A percentile compares a stretch with the other conserved stretches of the same genome.
Conservation (phyloP, 78 protist species). For the Dictyostelium intermedium region DNA sequence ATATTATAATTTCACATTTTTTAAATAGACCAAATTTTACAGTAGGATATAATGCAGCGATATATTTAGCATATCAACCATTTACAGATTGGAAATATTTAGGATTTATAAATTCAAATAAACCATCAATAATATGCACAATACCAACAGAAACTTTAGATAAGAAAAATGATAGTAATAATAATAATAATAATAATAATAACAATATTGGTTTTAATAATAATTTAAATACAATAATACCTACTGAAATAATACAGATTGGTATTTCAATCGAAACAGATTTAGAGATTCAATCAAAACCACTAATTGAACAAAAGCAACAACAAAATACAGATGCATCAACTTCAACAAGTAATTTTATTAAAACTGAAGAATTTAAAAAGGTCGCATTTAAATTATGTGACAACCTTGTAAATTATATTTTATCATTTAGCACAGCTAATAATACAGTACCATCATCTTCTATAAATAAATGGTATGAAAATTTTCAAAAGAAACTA, state of each 20-base stretch:
- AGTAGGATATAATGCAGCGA: conserved; percentile 44
- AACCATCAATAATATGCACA: conserved; percentile 40
- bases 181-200: background rate
- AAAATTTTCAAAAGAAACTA: conserved; percentile 62
- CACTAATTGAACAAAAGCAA: background rate
- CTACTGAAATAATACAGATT: conserved; percentile 17
- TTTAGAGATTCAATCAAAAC: conserved; percentile 17
- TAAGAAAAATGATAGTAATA: background rate
- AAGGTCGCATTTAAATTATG: conserved; percentile 66
- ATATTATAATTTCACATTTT: background rate
- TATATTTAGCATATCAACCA: conserved; percentile 54
- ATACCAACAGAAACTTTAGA: background rate
- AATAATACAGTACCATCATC: conserved; percentile 21
- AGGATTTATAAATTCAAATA: conserved; percentile 13
- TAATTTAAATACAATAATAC: background rate
- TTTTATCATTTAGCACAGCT: conserved; percentile 30
- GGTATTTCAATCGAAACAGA: conserved; percentile 67
- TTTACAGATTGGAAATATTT: conserved; percentile 45
- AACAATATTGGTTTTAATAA: background rate
- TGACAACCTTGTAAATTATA: conserved; percentile 59
- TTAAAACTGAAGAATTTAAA: conserved; percentile 46
- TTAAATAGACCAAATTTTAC: conserved; percentile 2
- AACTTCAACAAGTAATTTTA: background rate
- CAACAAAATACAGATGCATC: background rate
- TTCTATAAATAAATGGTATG: conserved; percentile 54